Evolutionary conservation across 257 asterid genomes (phyloP), one percentile per base, ranked within the genome.

Genomic region (Echium plantagineum): DNA sequence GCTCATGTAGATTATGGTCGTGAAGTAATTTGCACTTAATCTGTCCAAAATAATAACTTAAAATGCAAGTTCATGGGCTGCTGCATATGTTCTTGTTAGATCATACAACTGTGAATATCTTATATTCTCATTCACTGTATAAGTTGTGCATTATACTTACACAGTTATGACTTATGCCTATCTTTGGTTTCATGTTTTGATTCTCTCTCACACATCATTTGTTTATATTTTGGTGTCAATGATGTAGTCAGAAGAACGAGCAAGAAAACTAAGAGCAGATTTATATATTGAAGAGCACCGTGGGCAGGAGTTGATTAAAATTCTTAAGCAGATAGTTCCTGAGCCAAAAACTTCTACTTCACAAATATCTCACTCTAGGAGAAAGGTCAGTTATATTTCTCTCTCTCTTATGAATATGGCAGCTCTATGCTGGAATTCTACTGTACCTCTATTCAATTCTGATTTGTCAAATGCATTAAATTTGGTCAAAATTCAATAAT

Each of bases 241-340:
- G 69, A 55, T 74, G 80, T 81, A 90, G 96, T 84, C 94, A 51
- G 89, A 83, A 87, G 94, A 84, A 66, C 83, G 96, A 69, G 87
- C 90, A 47, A 81, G 90, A 74, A 78, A 81, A 80, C 93, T 90
- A 65, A 65, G 86, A 68, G 83, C 83, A 52, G 96, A 90, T 78
- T 87, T 90, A 65, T 90, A 90, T 63, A 58, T 74, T 63, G 97
- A 89, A 76, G 95, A 86, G 78, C 88, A 81, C 20, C 90, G 80
- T 64, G 88, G 86, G 47, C 80, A 72, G 71, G 96, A 87, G 75
- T 74, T 90, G 66, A 80, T 75, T 73, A 85, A 85, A 77, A 77
- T 87, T 63, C 85, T 90, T 52, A 75, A 81, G 80, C 94, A 87
- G 71, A 78, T 85, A 58, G 73, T 79, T 70, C 83, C 83, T 57